Evolutionary conservation across 495 filamentous ascomycete species (phyloP), one percentile per base, ranked within the genome.

Genomic region (Aspergillus diversus): DNA sequence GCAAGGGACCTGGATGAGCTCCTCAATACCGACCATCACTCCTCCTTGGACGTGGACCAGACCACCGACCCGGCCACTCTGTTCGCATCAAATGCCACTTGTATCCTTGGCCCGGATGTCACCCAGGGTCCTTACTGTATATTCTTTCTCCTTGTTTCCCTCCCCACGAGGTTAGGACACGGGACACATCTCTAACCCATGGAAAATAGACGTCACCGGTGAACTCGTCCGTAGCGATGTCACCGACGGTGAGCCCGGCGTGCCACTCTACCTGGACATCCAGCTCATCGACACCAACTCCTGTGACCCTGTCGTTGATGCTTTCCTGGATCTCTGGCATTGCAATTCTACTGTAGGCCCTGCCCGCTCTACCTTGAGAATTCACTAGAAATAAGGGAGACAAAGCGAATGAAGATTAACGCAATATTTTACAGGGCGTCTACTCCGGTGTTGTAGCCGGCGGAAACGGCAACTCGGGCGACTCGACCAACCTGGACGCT

Each of bases 241-340:
- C 37, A 70, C 75, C n/a, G 86, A 89, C 56, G 72, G 68, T 32
- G 77, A 89, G 66, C 59, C 66, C 11, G 87, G 88, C 61, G 79
- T 89, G 16, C 69, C 78, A 11, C 74, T 88, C 16, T 80, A 81
- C 56, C 74, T 89, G 47, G 87, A 89, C 62, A 76, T 88, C 66
- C 84, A 87, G 63, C 68, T 89, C 34, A 76, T 88, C 60, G 83
- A 88, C 73, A 77, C 81, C 60, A 80, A 80, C 51, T 86, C 80
- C 57, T 89, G 84, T 71, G 71, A 83, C 31, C 79, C 84, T 0
- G 71, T 88, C 39, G 77, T 81, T 0, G 70, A 80, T 55, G 72
- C 83, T 34, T 90, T 83, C 64, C 71, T 87, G 43, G 88, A 90
- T 66, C 72, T 87, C 50, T 89, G 87, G 85, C 82, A 83, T 68